phyloP scores from a whole-genome alignment of 495 filamentous ascomycete genomes.

The Rusavskia elegans region DNA sequence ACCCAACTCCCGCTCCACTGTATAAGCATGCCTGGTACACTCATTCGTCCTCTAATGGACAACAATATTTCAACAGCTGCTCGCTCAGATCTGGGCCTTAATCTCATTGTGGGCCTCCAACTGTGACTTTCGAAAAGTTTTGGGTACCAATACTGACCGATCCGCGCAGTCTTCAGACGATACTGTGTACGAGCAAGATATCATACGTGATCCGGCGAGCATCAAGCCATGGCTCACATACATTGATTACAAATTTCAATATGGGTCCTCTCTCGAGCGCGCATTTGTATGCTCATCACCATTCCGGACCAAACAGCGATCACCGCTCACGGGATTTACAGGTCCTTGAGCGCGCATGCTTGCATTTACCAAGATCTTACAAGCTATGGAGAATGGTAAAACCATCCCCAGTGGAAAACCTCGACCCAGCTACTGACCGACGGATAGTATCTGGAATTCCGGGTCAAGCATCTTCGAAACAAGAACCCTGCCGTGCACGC shows the following conservation, averaged over 20 bases:
- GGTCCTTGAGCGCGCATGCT: slow-evolving; percentile 76
- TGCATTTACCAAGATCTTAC: slow-evolving; percentile 81
- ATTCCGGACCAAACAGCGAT: background rate
- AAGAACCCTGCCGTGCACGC: slow-evolving; percentile 72
- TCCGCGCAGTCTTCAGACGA: slow-evolving; percentile 59
- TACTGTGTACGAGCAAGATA: slow-evolving; percentile 89
- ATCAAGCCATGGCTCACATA: slow-evolving; percentile 95
- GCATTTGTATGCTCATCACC: slow-evolving; percentile 55
- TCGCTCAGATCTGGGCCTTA: slow-evolving; percentile 43
- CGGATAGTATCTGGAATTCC: slow-evolving; percentile 67
- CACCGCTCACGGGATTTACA: slow-evolving; percentile 5
- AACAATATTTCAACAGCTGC: slow-evolving; percentile 4
- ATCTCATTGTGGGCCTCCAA: slow-evolving; percentile 54
- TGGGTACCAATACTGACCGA: slow-evolving; percentile 7
- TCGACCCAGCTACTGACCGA: background rate
- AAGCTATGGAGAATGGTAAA: slow-evolving; percentile 95
- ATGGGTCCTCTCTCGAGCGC: slow-evolving; percentile 78
- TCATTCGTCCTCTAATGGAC: slow-evolving; percentile 34
- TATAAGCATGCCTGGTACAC: slow-evolving; percentile 43
- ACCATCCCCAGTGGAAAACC: background rate
- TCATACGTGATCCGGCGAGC: slow-evolving; percentile 68
- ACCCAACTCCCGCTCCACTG: background rate
- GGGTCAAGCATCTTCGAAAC: slow-evolving; percentile 65
- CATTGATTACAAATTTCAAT: slow-evolving; percentile 76
- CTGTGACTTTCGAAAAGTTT: background rate